A percentile compares a stretch with the other conserved stretches of the same genome.
These are phyloP conservation scores for Dioscorea cayenensis DNA, from an alignment of 116 monocot genomes.

Conservation along the genomic window DNA sequence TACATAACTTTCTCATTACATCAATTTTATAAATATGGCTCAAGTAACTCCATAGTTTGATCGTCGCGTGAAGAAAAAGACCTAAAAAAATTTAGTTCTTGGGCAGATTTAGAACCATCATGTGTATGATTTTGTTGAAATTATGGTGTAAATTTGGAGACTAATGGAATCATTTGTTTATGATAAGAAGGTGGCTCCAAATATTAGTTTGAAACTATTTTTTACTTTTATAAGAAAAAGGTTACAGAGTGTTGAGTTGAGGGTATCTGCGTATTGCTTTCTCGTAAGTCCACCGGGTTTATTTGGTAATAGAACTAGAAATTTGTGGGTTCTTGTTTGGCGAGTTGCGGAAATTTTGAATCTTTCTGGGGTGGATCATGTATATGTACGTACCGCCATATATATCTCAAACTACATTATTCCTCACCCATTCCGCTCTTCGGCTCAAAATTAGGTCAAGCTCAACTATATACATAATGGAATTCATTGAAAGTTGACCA, in stretches of 20 bases:
- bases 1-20: no score
- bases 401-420: conserved; percentile 54
- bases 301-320: no score
- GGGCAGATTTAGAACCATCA: conserved; percentile 79
- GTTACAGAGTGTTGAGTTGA: conserved; percentile 81
- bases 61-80: background rate
- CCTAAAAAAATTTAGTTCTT: background rate
- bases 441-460: conserved; percentile 85
- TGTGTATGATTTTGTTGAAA: conserved; percentile 91
- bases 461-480: conserved; percentile 64
- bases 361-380: conserved; percentile 80
- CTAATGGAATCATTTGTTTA: conserved; percentile 67
- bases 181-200: conserved; percentile 75
- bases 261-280: conserved; percentile 56
- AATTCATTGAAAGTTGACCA: no score
- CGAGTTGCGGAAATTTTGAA: conserved; percentile 89
- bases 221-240: conserved; percentile 92
- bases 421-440: conserved; percentile 74
- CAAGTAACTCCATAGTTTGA: background rate
- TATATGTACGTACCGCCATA: conserved; percentile 70
- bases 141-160: conserved; percentile 84
- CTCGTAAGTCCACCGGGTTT: no score
- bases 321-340: background rate
- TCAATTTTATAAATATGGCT: background rate
- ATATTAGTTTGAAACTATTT: conserved; percentile 70